These are phyloP conservation scores for Bifiguratus adelaidae DNA, from an alignment of 192 early-diverging fungal species.

Conservation along the genomic window DNA sequence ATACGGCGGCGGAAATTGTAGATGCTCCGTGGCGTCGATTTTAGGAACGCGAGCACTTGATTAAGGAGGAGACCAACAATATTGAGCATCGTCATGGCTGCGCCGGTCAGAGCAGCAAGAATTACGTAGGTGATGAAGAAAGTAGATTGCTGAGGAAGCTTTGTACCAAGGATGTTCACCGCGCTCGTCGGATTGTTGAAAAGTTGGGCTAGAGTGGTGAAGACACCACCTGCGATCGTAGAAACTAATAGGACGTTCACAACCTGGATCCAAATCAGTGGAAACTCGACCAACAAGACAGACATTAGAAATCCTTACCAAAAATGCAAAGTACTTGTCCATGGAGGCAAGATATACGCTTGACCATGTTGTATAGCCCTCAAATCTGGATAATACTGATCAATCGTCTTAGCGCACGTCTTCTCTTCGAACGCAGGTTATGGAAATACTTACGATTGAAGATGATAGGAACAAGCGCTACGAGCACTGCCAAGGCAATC, in stretches of 20 bases:
- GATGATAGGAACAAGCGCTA: constrained; percentile 54
- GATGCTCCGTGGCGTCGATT: not conserved
- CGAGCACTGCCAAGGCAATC: constrained; percentile 50
- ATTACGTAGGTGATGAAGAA: constrained; percentile 76
- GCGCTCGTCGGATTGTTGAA: constrained; percentile 29
- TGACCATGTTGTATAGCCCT: constrained; percentile 43
- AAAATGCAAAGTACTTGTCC: constrained; percentile 66
- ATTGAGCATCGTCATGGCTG: constrained; percentile 27
- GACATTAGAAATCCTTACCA: too few species aligned
- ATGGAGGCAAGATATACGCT: constrained; percentile 49
- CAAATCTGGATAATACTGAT: constrained; percentile 43
- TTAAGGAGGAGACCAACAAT: not conserved
- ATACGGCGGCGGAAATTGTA: not conserved
- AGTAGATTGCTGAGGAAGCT: constrained; percentile 55
- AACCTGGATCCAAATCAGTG: too few species aligned
- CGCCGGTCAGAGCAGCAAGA: constrained; percentile 48
- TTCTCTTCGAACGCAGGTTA: too few species aligned
- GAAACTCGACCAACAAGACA: too few species aligned
- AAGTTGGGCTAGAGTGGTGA: constrained; percentile 24
- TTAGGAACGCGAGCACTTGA: too few species aligned
- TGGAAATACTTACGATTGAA: constrained; percentile 35
- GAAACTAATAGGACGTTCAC: constrained; percentile 66
- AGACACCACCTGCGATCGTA: constrained; percentile 48
- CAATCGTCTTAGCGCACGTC: too few species aligned
- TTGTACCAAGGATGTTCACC: constrained; percentile 27